These are phyloP conservation scores for Stemphylium vesicarium DNA, from an alignment of 2,329 filamentous ascomycete species.

Conservation along the genomic window DNA sequence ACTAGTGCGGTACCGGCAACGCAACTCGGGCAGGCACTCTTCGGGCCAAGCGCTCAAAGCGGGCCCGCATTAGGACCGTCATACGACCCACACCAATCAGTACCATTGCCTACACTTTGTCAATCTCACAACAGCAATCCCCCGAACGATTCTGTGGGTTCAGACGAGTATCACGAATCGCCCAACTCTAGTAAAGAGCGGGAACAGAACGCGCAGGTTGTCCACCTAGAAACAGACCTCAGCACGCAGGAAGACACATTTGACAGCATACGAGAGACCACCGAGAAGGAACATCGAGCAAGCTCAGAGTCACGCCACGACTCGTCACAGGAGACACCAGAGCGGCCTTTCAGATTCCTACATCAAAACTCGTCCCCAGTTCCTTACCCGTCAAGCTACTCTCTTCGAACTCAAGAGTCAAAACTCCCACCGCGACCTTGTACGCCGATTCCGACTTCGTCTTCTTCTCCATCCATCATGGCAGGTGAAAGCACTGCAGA, in stretches of 20 bases:
- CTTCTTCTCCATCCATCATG: constrained; percentile 24
- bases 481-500: constrained; percentile 13
- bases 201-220: constrained; percentile 37
- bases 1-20: not conserved
- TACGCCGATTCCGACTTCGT: constrained; percentile 22
- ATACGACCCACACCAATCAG: constrained; percentile 2
- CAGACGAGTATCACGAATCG: not conserved
- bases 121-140: constrained; percentile 1
- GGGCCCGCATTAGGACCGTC: constrained; percentile 1
- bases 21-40: not conserved
- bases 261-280: constrained; percentile 23
- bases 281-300: constrained; percentile 16
- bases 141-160: not conserved
- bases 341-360: constrained; percentile 8
- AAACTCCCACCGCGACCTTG: constrained; percentile 27
- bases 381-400: constrained; percentile 32
- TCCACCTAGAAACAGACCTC: constrained; percentile 18
- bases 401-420: constrained; percentile 23
- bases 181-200: not conserved
- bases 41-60: constrained; percentile 4
- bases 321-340: constrained; percentile 41
- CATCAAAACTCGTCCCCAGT: constrained; percentile 27
- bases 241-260: constrained; percentile 27
- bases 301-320: constrained; percentile 37
- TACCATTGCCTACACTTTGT: not conserved